Conservation (phyloP, 163 green algal genomes). For the Scenedesmus sp. region DNA sequence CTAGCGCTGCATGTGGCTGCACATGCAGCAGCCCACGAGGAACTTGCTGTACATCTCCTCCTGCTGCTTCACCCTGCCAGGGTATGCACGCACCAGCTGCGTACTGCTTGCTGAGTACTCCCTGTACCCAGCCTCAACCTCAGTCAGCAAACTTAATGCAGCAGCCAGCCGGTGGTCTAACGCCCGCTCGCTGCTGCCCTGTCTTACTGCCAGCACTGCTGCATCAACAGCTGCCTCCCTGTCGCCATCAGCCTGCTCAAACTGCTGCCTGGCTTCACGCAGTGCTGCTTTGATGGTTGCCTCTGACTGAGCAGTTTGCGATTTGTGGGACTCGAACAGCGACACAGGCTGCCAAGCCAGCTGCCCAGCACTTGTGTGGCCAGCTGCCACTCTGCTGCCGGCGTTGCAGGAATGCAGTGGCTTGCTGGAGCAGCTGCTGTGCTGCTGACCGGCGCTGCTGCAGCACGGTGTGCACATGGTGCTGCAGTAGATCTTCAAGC, state of each 20-base stretch:
- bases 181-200: slow-evolving; percentile 60
- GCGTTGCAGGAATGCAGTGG: slow-evolving; percentile 58
- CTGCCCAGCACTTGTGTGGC: slow-evolving; percentile 41
- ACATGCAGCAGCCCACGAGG: slow-evolving; percentile 61
- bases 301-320: not conserved
- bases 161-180: slow-evolving; percentile 63
- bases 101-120: slow-evolving; percentile 53
- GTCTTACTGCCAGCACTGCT: slow-evolving; percentile 63
- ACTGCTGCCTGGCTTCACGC: slow-evolving; percentile 55
- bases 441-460: slow-evolving; percentile 54
- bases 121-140: slow-evolving; percentile 73
- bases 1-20: slow-evolving; percentile 34
- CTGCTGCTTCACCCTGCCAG: slow-evolving; percentile 40
- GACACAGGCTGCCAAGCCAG: slow-evolving; percentile 58
- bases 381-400: slow-evolving; percentile 60
- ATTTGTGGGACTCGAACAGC: slow-evolving; percentile 62
- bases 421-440: slow-evolving; percentile 55
- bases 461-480: slow-evolving; percentile 55
- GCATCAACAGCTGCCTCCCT: slow-evolving; percentile 66
- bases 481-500: slow-evolving; percentile 53
- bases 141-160: slow-evolving; percentile 63
- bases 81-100: slow-evolving; percentile 54
- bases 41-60: slow-evolving; percentile 56
- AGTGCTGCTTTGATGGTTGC: slow-evolving; percentile 51
- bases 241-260: slow-evolving; percentile 59